phyloP scores from a whole-genome alignment of 257 asterid genomes.

The Scutellaria galericulata region DNA sequence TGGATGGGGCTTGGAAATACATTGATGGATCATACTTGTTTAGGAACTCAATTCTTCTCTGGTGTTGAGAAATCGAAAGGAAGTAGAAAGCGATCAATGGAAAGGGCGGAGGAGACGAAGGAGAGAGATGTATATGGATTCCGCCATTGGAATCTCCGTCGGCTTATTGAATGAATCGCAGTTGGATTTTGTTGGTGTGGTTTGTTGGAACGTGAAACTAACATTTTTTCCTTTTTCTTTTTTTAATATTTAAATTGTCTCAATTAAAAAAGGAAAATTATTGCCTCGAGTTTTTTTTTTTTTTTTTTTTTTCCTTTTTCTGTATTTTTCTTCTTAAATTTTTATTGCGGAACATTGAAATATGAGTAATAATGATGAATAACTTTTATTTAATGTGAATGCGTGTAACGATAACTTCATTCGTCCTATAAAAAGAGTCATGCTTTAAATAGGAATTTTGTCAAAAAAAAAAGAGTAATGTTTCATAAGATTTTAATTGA shows the following conservation, averaged over 20 bases:
- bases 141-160: conserved; percentile 51
- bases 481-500: too few relatives aligned
- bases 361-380: too few relatives aligned
- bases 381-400: too few relatives aligned
- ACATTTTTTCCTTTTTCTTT: background rate
- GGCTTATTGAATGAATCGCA: conserved; percentile 11
- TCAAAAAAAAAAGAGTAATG: too few relatives aligned
- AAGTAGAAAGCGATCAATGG: conserved; percentile 15
- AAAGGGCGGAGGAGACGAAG: conserved; percentile 35
- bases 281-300: too few relatives aligned
- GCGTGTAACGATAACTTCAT: too few relatives aligned
- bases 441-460: too few relatives aligned
- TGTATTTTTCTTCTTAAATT: too few relatives aligned
- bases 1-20: conserved; percentile 41
- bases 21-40: conserved; percentile 50
- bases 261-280: too few relatives aligned
- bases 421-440: too few relatives aligned
- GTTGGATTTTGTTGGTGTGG: conserved; percentile 22
- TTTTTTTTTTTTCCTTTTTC: too few relatives aligned
- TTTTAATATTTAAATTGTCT: background rate
- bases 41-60: background rate
- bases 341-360: too few relatives aligned
- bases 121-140: conserved; percentile 22
- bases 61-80: conserved; percentile 1
- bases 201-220: background rate